Conservation (phyloP, 1,284 basidiomycete genomes). For the Ustilago vetiveriae region DNA sequence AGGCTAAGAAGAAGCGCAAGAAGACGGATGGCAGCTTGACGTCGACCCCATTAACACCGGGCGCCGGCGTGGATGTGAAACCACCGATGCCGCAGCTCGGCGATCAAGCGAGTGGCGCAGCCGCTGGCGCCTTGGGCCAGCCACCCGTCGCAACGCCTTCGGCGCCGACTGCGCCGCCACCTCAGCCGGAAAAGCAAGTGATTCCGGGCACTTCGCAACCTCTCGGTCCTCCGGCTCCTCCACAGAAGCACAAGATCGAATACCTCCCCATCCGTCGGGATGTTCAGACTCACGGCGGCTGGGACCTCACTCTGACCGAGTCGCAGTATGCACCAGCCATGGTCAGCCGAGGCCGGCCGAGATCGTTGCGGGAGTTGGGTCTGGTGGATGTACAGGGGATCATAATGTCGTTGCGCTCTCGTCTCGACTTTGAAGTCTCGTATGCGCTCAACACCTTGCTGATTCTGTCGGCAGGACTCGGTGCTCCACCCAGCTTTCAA, state of each 20-base stretch:
- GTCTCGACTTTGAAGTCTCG: conserved; percentile 82
- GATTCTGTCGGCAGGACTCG: conserved; percentile 76
- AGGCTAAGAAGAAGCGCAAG: conserved; percentile 43
- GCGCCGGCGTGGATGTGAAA: conserved; percentile 24
- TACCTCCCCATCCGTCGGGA: conserved; percentile 85
- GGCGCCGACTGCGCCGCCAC: conserved; percentile 1
- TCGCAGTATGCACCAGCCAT: conserved; percentile 72
- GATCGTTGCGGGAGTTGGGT: conserved; percentile 80
- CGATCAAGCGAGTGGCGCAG: conserved; percentile 12
- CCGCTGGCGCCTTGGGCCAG: conserved; percentile 11
- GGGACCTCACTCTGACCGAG: conserved; percentile 80
- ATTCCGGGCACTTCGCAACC: conserved; percentile 41
- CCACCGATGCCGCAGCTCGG: conserved; percentile 25
- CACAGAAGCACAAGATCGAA: conserved; percentile 82
- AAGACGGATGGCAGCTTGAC: conserved; percentile 36
- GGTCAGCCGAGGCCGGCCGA: conserved; percentile 71
- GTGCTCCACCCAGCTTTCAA: conserved; percentile 74
- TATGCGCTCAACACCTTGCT: conserved; percentile 89
- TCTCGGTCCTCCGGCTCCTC: conserved; percentile 32
- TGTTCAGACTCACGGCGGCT: conserved; percentile 82
- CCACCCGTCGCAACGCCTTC: conserved; percentile 5
- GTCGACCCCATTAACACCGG: conserved; percentile 13
- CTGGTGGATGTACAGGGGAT: conserved; percentile 87
- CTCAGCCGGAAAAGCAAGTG: conserved; percentile 28
- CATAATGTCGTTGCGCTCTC: conserved; percentile 86